These are phyloP conservation scores for Aspergillus affinis DNA, from an alignment of 495 filamentous ascomycete genomes.

Conservation along the genomic window DNA sequence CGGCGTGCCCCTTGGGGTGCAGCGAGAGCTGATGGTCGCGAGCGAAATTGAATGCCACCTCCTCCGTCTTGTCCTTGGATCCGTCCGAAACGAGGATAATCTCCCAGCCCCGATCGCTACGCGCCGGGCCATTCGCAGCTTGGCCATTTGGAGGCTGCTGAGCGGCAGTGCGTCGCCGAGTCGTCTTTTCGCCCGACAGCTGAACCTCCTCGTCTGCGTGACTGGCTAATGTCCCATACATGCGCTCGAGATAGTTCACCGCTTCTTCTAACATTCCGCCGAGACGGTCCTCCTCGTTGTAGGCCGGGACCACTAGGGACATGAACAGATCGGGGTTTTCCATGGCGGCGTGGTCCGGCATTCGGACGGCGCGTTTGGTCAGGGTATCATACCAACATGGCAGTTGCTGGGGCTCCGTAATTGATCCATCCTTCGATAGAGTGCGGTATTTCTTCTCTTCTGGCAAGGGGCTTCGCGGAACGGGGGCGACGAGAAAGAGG, in stretches of 20 bases:
- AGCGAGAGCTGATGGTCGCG: conserved; percentile 46
- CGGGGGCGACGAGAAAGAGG: conserved; percentile 74
- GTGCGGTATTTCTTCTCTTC: conserved; percentile 88
- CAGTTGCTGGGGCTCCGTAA: conserved; percentile 58
- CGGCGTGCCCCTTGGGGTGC: conserved; percentile 42
- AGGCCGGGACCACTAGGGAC: conserved; percentile 91
- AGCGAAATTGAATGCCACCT: conserved; percentile 77
- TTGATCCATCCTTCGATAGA: conserved; percentile 61
- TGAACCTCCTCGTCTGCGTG: conserved; percentile 12
- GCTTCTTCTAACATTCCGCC: conserved; percentile 86
- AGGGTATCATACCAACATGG: conserved; percentile 82
- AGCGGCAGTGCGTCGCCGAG: conserved; percentile 33
- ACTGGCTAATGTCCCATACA: conserved; percentile 60
- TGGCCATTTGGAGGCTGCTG: conserved; percentile 28
- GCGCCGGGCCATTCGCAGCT: conserved; percentile 16
- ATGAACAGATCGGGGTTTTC: conserved; percentile 63
- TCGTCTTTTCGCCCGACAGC: conserved; percentile 19
- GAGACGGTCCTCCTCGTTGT: conserved; percentile 86
- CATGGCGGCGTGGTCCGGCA: conserved; percentile 30
- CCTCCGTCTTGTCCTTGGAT: conserved; percentile 79
- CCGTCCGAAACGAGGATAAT: conserved; percentile 94
- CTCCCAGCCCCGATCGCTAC: conserved; percentile 69
- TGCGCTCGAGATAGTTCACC: conserved; percentile 74
- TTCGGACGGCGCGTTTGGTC: conserved; percentile 36
- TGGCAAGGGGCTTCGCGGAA: conserved; percentile 68